Percentiles rank a stretch among this genome's conserved stretches.
These are phyloP conservation scores for Trichoderma semiorbis DNA, from an alignment of 2,329 filamentous ascomycete genomes.

Conservation along the genomic window DNA sequence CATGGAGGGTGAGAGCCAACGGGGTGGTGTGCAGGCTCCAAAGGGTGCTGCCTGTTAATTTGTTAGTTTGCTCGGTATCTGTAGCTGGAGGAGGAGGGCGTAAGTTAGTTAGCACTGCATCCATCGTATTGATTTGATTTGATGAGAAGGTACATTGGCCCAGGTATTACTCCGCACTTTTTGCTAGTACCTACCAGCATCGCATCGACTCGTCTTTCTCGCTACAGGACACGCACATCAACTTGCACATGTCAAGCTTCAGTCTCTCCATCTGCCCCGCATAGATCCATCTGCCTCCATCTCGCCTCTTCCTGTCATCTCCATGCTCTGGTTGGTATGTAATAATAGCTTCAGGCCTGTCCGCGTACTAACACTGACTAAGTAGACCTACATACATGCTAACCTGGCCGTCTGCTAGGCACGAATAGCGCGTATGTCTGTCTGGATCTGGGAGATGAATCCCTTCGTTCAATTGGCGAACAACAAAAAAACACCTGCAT, in stretches of 20 bases:
- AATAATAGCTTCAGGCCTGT: background rate
- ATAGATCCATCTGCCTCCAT: constrained; percentile 10
- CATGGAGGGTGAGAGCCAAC: background rate
- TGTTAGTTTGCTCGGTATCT: background rate
- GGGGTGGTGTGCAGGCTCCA: background rate
- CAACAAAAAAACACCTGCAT: background rate
- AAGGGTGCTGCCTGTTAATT: background rate
- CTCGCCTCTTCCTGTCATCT: constrained; percentile 1
- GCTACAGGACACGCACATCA: no score
- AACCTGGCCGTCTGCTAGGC: background rate
- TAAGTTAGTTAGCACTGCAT: background rate
- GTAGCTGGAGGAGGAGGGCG: background rate
- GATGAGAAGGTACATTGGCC: background rate
- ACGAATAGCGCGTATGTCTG: background rate
- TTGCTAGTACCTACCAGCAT: background rate
- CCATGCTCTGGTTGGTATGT: background rate
- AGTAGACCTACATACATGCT: background rate
- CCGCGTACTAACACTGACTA: background rate
- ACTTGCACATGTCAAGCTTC: background rate
- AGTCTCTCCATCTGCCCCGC: constrained; percentile 6
- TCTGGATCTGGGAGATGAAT: background rate
- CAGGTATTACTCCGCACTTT: constrained; percentile 6
- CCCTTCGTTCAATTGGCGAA: background rate
- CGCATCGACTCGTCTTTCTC: background rate
- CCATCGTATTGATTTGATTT: background rate